A percentile compares a stretch with the other conserved stretches of the same genome.
These are phyloP conservation scores for Ogataea glucozyma DNA, from an alignment of 805 yeast genomes.

Conservation along the genomic window DNA sequence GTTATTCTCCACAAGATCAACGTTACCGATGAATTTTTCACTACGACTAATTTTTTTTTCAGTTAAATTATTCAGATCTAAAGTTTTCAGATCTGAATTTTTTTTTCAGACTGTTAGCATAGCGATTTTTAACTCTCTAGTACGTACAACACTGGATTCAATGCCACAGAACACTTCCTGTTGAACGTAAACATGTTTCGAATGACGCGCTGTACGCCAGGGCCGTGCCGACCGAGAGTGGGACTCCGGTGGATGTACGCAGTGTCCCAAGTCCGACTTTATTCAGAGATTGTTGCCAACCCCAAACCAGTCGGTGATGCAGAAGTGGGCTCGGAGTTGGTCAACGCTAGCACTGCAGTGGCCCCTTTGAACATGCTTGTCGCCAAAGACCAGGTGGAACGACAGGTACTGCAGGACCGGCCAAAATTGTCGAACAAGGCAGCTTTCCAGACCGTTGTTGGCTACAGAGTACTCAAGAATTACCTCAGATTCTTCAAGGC, in stretches of 20 bases:
- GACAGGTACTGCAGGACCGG: constrained; percentile 10
- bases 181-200: background rate
- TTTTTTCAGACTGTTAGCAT: background rate
- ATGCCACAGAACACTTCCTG: background rate
- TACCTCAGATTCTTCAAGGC: constrained; percentile 52
- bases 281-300: background rate
- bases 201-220: too few species aligned
- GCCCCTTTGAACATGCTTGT: constrained; percentile 27
- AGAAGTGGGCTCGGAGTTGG: background rate
- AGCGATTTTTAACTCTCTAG: background rate
- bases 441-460: too few species aligned
- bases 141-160: constrained; percentile 2
- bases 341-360: constrained; percentile 18
- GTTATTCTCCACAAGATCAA: too few species aligned
- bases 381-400: constrained; percentile 6
- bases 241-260: background rate
- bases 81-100: background rate
- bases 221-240: background rate
- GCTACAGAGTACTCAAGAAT: constrained; percentile 24
- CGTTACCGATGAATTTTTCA: background rate
- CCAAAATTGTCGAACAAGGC: constrained; percentile 9
- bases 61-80: too few species aligned
- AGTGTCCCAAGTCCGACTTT: too few species aligned
- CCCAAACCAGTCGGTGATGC: too few species aligned
- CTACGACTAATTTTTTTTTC: constrained; percentile 1